A percentile compares a stretch with the other conserved stretches of the same genome.
Evolutionary conservation across 805 yeast genomes (phyloP).

Genomic region (Priceomyces castillae): DNA sequence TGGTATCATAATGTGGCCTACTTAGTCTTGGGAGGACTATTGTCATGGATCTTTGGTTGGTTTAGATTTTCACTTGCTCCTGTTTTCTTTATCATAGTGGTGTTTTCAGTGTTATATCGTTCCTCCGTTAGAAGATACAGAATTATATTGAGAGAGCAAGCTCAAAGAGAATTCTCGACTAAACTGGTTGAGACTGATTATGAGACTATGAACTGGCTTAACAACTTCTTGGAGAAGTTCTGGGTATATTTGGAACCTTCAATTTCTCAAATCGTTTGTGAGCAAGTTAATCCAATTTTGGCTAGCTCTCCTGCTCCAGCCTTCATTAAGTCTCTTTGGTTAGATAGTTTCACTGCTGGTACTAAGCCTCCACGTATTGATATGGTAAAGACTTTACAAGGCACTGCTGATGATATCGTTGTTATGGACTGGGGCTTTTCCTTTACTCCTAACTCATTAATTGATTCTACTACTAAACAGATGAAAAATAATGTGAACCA

Average conservation of each 20-base stretch:
- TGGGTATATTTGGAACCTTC: conserved; percentile 93
- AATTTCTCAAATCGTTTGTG: conserved; percentile 78
- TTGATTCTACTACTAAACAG: conserved; percentile 84
- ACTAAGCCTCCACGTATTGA: conserved; percentile 95
- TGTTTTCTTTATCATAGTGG: conserved; percentile 65
- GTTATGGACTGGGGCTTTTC: conserved; percentile 98
- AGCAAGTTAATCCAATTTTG: conserved; percentile 78
- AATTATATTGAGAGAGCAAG: conserved; percentile 66
- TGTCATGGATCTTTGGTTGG: conserved; percentile 79
- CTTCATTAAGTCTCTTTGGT: conserved; percentile 78
- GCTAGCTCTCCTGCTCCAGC: conserved; percentile 79
- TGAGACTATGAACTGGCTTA: conserved; percentile 95
- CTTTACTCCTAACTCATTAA: conserved; percentile 85
- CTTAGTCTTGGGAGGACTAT: conserved; percentile 60
- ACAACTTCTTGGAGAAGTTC: conserved; percentile 81
- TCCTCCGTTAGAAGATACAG: conserved; percentile 81
- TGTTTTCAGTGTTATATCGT: conserved; percentile 71
- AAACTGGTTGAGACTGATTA: conserved; percentile 81
- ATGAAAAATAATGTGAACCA: conserved; percentile 82
- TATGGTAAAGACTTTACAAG: conserved; percentile 80
- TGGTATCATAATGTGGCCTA: conserved; percentile 93
- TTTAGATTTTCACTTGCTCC: conserved; percentile 77
- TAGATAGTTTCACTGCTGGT: conserved; percentile 87
- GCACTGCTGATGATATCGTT: conserved; percentile 88
- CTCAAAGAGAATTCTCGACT: conserved; percentile 82